Base-by-base conservation (phyloP, 1,284 basidiomycete species). In the Amylostereum chailletii region DNA sequence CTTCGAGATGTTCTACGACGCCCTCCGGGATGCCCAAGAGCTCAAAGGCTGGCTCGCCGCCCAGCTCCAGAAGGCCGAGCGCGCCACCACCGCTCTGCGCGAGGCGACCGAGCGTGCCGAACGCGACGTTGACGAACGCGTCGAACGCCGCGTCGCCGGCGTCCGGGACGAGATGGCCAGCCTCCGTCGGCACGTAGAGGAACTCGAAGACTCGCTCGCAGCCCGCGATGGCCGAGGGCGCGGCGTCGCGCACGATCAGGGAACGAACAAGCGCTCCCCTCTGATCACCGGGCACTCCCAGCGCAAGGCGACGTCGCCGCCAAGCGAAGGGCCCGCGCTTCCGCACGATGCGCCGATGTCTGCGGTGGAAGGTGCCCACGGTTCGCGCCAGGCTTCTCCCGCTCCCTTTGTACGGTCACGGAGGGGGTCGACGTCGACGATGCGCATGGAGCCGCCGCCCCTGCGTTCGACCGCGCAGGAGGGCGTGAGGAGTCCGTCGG, bases 1-100 rank as follows among this genome's bases (percentile, higher is more conserved):
- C 1, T 91, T 90, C 55, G 85, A 85, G 59, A 62, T 74, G 51
- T 89, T 90, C 64, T 90, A 89, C 58, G 83, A 87, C 52, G 81
- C 86, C 2, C 72, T 91, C 36, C 77, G 81, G 52, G 85, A 88
- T 60, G 79, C 83, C 40, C 81, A 77, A 59, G 79, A 85, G 59
- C 74, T 88, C 50, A 86, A 86, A 66, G 60, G 62, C 39, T 88
- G 84, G 82, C 71, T 90, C 4, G 70, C 71, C 26, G 85, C 87
- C 49, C 86, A 88, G 64, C 62, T 88, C 37, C 76, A 79, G 58
- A 77, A 75, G 59, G 77, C 79, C 33, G 76, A 75, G 45, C 57
- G 72, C 5, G 68, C 86, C 37, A 68, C 77, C 47, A 65, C 71
- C 55, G 66, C 67, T 30, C 64, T 85, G 48, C 65, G 72, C 34